phyloP scores from a whole-genome alignment of 768 basidiomycete genomes.

The Leccinellum rugosiceps region DNA sequence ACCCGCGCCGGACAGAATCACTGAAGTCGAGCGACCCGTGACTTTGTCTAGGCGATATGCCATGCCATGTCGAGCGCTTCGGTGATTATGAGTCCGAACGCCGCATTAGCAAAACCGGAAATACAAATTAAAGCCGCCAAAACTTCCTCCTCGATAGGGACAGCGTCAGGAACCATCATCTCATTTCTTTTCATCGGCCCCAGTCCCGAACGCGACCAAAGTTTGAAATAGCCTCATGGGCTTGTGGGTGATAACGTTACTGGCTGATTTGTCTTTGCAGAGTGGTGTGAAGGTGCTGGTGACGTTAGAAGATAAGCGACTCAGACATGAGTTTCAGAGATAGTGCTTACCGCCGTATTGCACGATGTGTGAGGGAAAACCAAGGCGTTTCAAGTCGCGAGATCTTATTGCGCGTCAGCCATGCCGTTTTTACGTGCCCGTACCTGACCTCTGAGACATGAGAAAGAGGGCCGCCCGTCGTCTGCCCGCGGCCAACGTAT shows the following conservation, averaged over 20 bases:
- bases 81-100: not conserved
- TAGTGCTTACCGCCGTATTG: not conserved
- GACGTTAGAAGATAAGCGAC: constrained; percentile 19
- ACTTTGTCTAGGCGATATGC: not conserved
- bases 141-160: not conserved
- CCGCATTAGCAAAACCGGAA: not conserved
- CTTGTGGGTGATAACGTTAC: not conserved
- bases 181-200: not conserved
- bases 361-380: not conserved
- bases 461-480: not conserved
- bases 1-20: not conserved
- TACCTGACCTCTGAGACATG: not conserved
- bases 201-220: not conserved
- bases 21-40: not conserved
- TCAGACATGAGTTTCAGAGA: constrained; percentile 8
- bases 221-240: not conserved
- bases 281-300: constrained; percentile 1
- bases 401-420: not conserved
- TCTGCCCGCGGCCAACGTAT: not conserved
- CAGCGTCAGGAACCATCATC: not conserved
- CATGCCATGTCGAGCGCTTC: not conserved
- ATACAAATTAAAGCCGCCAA: not conserved
- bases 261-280: not conserved
- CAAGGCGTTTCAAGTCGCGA: constrained; percentile 15
- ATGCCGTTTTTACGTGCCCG: not conserved